Evolutionary conservation across 768 basidiomycete genomes (phyloP), one percentile per base, ranked within the genome.

Genomic region (Tulasnella sp.): DNA sequence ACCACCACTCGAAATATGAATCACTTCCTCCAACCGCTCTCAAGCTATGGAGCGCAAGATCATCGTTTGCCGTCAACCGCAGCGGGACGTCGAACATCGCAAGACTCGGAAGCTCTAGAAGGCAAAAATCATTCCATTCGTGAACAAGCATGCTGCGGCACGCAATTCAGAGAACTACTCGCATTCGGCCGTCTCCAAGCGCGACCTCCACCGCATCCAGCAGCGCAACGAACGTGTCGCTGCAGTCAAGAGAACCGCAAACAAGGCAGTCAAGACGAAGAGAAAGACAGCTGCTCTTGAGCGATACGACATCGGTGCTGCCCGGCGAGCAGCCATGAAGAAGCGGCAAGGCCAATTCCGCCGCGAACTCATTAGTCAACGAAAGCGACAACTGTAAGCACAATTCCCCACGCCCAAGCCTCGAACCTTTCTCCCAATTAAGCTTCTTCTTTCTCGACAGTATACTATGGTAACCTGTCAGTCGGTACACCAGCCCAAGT

Each of bases 401-500:
- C 19, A 17, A 9, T 49, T 22, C 2, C 2, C 1, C 17, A 19
- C 45, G 19, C 17, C 19, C 45, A 4, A 5, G 22, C 19, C 45
- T 5, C 45, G 9, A 49, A 3, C 19, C 3, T 49, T 22, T 2
- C 9, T 49, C 19, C 45, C 22, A 49, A 49, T 22, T 1, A 22
- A 49, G 2, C 8, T 2, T 49, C 19, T 3, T 22, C 17, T 0
- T 17, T 49, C 22, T n/a, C n/a, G n/a, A 9, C 15, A 49, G 45
- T 49, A 9, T 49, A 49, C 17, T 49, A 49, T 22, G 45, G 45
- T 8, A 49, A 67, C 67, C 25, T 34, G 31, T 22, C 31, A 3
- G 67, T 75, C 39, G 74, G 74, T 19, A 75, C 74, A 7, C 74
- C 74, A 7, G 22, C 67, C 2, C 74, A 75, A 42, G 42, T 67